These are phyloP conservation scores for Phycomyces blakesleeanus DNA, from an alignment of 192 early-diverging fungal genomes.

Conservation along the genomic window DNA sequence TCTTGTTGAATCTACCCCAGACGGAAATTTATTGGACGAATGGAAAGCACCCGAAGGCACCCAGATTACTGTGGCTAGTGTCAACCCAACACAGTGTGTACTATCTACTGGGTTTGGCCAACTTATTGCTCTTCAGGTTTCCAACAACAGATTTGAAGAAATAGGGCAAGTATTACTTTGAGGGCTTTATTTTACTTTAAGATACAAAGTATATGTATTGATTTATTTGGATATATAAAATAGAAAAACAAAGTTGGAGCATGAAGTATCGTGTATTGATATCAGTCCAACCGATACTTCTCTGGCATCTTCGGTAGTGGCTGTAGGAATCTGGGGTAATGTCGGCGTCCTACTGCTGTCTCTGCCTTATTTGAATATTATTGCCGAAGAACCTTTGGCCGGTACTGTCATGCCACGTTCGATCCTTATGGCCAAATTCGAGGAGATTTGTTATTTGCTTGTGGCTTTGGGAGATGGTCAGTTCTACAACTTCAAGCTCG, in stretches of 20 bases:
- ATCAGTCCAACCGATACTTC: slow-evolving; percentile 46
- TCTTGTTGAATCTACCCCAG: slow-evolving; percentile 38
- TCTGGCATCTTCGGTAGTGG: slow-evolving; percentile 36
- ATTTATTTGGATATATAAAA: not conserved
- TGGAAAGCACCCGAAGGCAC: slow-evolving; percentile 44
- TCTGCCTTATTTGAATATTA: slow-evolving; percentile 52
- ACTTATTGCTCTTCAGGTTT: slow-evolving; percentile 58
- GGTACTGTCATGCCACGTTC: slow-evolving; percentile 69
- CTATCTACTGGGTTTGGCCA: slow-evolving; percentile 54
- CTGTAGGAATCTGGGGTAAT: slow-evolving; percentile 75
- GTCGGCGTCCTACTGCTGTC: slow-evolving; percentile 56
- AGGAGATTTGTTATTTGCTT: slow-evolving; percentile 69
- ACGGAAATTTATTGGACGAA: slow-evolving; percentile 34
- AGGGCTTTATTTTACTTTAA: not conserved
- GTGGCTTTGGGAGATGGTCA: slow-evolving; percentile 83
- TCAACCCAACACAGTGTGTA: slow-evolving; percentile 58
- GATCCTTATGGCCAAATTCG: slow-evolving; percentile 64
- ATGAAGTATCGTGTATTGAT: slow-evolving; percentile 76
- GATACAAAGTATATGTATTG: not conserved
- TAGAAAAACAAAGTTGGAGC: slow-evolving; percentile 44
- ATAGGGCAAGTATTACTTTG: slow-evolving; percentile 40
- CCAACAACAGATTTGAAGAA: slow-evolving; percentile 30
- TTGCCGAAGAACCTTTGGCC: slow-evolving; percentile 44
- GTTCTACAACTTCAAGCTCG: slow-evolving; percentile 69
- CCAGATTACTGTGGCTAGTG: slow-evolving; percentile 57